phyloP scores from a whole-genome alignment of 2,329 filamentous ascomycete species.

The Colletotrichum shisoi region DNA sequence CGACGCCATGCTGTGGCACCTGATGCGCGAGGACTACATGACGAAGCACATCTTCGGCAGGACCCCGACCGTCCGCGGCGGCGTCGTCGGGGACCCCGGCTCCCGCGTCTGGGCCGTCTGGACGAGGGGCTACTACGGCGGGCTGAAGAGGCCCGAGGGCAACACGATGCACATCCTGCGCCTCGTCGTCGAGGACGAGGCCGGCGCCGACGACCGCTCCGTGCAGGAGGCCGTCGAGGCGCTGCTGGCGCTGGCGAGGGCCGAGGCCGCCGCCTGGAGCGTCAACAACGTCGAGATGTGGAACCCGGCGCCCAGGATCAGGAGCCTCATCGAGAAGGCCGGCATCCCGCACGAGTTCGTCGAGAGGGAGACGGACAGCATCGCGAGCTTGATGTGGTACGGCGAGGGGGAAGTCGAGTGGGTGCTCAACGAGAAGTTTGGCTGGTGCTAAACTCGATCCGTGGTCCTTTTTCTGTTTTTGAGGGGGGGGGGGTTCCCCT shows the following conservation, averaged over 20 bases:
- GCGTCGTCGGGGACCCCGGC: constrained; percentile 63
- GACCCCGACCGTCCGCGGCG: constrained; percentile 72
- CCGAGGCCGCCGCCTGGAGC: constrained; percentile 75
- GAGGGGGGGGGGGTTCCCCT: too few species aligned
- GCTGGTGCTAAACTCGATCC: constrained; percentile 68
- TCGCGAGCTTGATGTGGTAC: constrained; percentile 77
- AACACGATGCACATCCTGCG: constrained; percentile 76
- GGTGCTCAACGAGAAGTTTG: constrained; percentile 80
- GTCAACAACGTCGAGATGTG: constrained; percentile 78
- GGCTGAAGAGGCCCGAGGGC: constrained; percentile 60
- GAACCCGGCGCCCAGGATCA: constrained; percentile 73
- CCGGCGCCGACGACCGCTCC: constrained; percentile 51
- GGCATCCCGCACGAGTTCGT: constrained; percentile 61
- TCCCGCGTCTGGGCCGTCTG: constrained; percentile 77
- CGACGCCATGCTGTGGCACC: constrained; percentile 77
- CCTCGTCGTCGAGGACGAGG: constrained; percentile 69
- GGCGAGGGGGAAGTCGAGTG: constrained; percentile 70
- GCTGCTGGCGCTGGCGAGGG: constrained; percentile 72
- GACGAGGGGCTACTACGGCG: constrained; percentile 71
- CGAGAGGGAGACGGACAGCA: constrained; percentile 70
- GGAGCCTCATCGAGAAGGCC: constrained; percentile 55
- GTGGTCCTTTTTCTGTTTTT: too few species aligned
- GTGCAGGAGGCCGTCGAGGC: constrained; percentile 64
- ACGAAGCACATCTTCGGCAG: constrained; percentile 66
- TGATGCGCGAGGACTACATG: constrained; percentile 82